A percentile compares a stretch with the other conserved stretches of the same genome.
phyloP scores from a whole-genome alignment of 805 yeast genomes.

The Nakazawaea holstii region DNA sequence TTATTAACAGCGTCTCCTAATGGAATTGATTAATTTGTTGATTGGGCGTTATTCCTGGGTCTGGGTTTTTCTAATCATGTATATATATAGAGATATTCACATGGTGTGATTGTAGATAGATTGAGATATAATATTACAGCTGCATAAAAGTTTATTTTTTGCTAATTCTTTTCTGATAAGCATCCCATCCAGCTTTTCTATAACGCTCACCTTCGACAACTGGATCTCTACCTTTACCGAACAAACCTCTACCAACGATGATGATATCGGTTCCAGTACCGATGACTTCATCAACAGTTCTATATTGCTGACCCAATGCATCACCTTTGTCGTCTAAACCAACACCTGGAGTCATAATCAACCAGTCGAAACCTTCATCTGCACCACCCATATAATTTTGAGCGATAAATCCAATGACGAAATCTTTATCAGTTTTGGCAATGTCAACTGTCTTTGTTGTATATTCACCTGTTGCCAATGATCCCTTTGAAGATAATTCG shows the following conservation, averaged over 20 bases:
- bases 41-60: background rate
- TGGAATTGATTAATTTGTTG: background rate
- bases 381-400: constrained; percentile 82
- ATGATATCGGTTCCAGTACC: constrained; percentile 87
- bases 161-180: constrained; percentile 49
- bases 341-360: constrained; percentile 97
- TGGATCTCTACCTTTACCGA: constrained; percentile 93
- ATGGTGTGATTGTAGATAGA: background rate
- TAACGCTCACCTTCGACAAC: constrained; percentile 82
- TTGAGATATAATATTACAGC: constrained; percentile 1
- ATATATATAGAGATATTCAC: background rate
- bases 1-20: background rate
- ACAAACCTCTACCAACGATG: constrained; percentile 97
- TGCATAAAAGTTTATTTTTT: constrained; percentile 8
- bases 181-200: constrained; percentile 92
- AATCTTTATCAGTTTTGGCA: constrained; percentile 75
- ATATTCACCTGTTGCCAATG: constrained; percentile 89
- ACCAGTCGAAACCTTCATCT: constrained; percentile 88
- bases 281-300: constrained; percentile 84
- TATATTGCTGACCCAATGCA: constrained; percentile 91
- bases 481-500: constrained; percentile 89
- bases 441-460: constrained; percentile 84
- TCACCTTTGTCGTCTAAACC: constrained; percentile 97
- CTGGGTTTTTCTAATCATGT: background rate
- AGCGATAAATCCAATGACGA: constrained; percentile 96